phyloP scores from a whole-genome alignment of 2,329 filamentous ascomycete genomes.

The Aschersonia sp. region DNA sequence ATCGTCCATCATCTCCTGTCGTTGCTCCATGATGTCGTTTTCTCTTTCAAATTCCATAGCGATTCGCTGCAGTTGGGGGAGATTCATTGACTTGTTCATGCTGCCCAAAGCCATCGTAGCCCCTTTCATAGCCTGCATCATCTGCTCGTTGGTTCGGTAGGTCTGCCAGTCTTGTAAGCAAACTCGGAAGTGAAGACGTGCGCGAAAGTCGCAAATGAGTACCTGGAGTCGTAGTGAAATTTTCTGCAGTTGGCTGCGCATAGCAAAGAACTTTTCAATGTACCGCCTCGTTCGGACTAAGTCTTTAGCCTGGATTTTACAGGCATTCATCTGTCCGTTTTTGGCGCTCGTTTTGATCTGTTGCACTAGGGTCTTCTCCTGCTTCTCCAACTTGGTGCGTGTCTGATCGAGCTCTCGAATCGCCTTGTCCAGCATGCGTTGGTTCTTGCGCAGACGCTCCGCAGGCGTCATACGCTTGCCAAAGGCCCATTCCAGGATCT shows the following conservation, averaged over 20 bases:
- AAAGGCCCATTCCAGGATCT: conserved; percentile 98
- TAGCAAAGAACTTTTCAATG: conserved; percentile 95
- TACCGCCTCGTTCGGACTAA: conserved; percentile 85
- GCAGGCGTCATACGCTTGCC: conserved; percentile 98
- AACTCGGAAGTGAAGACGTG: neutral
- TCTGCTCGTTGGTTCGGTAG: conserved; percentile 95
- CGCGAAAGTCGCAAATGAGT: conserved; percentile 5
- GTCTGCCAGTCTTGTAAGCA: conserved; percentile 41
- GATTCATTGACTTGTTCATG: conserved; percentile 97
- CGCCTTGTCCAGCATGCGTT: conserved; percentile 91
- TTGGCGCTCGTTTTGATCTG: conserved; percentile 99
- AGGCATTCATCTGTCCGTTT: conserved; percentile 95
- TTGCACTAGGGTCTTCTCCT: conserved; percentile 90
- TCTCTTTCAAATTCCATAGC: conserved; percentile 98
- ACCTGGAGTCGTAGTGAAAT: conserved; percentile 92
- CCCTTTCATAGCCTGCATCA: conserved; percentile 99
- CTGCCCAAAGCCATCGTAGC: conserved; percentile 83
- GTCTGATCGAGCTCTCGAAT: conserved; percentile 93
- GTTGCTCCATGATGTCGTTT: conserved; percentile 98
- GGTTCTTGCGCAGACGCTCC: conserved; percentile 82
- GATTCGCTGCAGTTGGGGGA: conserved; percentile 86
- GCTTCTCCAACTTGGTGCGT: conserved; percentile 89
- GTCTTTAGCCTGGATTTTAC: conserved; percentile 97
- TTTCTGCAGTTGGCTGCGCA: conserved; percentile 93
- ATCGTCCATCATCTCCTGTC: conserved; percentile 99